Evolutionary conservation across 257 asterid genomes (phyloP).

Genomic region (Paulownia fortunei): DNA sequence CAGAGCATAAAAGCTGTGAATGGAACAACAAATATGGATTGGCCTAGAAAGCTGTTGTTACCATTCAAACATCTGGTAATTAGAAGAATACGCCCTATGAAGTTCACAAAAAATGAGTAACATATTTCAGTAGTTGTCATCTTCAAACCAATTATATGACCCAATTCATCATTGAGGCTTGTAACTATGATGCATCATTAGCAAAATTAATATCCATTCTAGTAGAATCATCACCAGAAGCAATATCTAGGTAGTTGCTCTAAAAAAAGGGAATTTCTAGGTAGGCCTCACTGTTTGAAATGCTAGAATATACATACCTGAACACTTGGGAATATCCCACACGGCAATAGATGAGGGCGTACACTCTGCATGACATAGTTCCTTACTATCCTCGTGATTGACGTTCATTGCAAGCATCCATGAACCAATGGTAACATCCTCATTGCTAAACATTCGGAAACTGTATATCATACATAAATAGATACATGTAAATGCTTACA

Average conservation of each 20-base stretch:
- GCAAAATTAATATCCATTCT: neutral
- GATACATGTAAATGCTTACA: neutral
- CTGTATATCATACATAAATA: constrained; percentile 46
- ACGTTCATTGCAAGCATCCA: constrained; percentile 99
- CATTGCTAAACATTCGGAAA: constrained; percentile 97
- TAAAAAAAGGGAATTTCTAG: neutral
- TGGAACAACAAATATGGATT: neutral
- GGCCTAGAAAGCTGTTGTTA: constrained; percentile 9
- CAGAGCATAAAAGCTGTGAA: neutral
- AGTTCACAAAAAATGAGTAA: neutral
- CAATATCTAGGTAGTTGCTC: neutral
- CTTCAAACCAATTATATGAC: neutral
- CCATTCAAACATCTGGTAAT: neutral
- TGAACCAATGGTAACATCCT: constrained; percentile 98
- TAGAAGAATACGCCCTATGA: too few species aligned
- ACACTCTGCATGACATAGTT: constrained; percentile 74
- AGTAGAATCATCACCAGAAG: neutral
- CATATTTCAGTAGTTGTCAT: neutral
- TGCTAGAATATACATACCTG: constrained; percentile 53
- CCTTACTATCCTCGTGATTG: constrained; percentile 73
- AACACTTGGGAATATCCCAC: constrained; percentile 99
- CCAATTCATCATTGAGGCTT: neutral
- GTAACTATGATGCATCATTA: constrained; percentile 10
- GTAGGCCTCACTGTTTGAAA: neutral
- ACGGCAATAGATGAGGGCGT: constrained; percentile 82